Base-by-base conservation (phyloP, 192 early-diverging fungal genomes). In the Pecoramyces ruminantium region DNA sequence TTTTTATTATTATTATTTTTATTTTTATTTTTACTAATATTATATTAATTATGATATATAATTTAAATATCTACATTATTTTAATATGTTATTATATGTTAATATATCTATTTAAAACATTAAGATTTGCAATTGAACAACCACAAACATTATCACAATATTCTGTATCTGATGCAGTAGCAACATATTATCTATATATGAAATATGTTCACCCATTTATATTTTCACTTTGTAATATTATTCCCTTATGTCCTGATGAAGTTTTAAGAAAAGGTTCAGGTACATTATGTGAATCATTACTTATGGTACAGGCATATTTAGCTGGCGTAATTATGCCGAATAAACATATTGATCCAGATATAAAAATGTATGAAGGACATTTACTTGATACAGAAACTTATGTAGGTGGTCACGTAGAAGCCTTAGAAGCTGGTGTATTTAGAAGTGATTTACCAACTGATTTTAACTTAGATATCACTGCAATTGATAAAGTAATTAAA, bases 171-270 rank as follows among this genome's bases (percentile, higher is more conserved):
- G 98, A 99, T 87, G 98, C 98, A 1, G 98, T 99, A 14, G 98
- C 98, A 0, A 99, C 98, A 1, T 99, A 98, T 84, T 99, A 99
- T 79, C 86, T 99, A 14, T 99, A 98, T 83, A 99, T 98, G 96
- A 97, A 98, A 86, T 97, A 99, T 85, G 96, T 99, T 30, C 93
- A 99, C 84, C 97, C 96, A 30, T 99, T 99, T 82, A 95, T 97
- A 58, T 99, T 98, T 83, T 99, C 98, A n/a, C 90, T 99, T 28
- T 98, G 98, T 88, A 99, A 97, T 83, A 97, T 99, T 83, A 98
- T 99, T 83, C 98, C 98, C 0, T 92, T 98, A 83, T 94, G 94
- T 77, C 96, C 96, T 0, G 98, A 99, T 85, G 98, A 99, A 79
- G 96, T 99, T 78, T 85, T 98, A 82, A 90, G 98, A 79, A 94